A percentile compares a stretch with the other conserved stretches of the same genome.
These are phyloP conservation scores for Xylariaceae sp. DNA, from an alignment of 2,329 filamentous ascomycete genomes.

Conservation along the genomic window DNA sequence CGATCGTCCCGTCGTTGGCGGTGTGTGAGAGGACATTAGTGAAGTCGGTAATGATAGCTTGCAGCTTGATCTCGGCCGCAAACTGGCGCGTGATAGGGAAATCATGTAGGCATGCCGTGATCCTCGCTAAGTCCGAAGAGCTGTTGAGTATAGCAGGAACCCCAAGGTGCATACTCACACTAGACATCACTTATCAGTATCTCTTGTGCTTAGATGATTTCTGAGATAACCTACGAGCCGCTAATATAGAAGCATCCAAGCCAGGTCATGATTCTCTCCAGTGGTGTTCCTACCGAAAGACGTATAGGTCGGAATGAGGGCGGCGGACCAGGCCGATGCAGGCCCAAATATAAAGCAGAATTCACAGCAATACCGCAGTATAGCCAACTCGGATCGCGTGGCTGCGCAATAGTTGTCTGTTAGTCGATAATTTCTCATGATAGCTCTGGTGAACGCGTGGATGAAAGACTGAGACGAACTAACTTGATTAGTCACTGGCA, in stretches of 20 bases:
- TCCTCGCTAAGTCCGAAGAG: slow-evolving; percentile 35
- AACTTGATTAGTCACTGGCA: slow-evolving; percentile 31
- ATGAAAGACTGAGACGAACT: background rate
- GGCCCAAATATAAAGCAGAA: slow-evolving; percentile 38
- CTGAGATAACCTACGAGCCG: slow-evolving; percentile 33
- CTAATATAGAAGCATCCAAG: slow-evolving; percentile 41
- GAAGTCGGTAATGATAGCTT: slow-evolving; percentile 36
- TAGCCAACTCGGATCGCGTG: slow-evolving; percentile 40
- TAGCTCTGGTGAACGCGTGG: background rate
- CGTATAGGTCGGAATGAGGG: slow-evolving; percentile 29
- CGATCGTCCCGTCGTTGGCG: slow-evolving; percentile 34
- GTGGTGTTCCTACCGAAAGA: slow-evolving; percentile 25
- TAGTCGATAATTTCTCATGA: background rate
- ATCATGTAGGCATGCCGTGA: slow-evolving; percentile 32
- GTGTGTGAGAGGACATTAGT: slow-evolving; percentile 36
- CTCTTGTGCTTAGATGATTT: background rate
- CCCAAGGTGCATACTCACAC: slow-evolving; percentile 41
- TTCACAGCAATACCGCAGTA: slow-evolving; percentile 42
- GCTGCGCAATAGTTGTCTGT: slow-evolving; percentile 19
- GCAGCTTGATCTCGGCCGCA: slow-evolving; percentile 34
- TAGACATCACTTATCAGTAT: slow-evolving; percentile 13
- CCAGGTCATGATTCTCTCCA: slow-evolving; percentile 39
- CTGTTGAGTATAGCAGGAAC: slow-evolving; percentile 37
- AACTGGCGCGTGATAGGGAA: slow-evolving; percentile 35
- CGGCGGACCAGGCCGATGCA: slow-evolving; percentile 33